Evolutionary conservation across 495 filamentous ascomycete species (phyloP), one percentile per base, ranked within the genome.

Genomic region (Neurospora sp.): DNA sequence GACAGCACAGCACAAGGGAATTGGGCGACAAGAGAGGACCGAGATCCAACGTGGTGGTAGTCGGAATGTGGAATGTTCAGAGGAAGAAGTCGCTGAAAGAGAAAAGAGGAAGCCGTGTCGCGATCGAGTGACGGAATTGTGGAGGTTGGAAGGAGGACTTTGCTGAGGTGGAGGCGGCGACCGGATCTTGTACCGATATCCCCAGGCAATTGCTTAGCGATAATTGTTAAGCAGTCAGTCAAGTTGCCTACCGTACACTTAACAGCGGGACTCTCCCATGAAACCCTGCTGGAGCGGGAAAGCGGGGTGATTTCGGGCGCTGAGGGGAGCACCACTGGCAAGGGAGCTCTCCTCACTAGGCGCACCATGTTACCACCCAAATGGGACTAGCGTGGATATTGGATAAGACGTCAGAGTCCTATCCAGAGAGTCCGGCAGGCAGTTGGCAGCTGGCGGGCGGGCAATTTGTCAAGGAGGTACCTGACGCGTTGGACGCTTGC

Each of bases 401-500:
- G 22, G 53, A 65, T 18, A 65, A 65, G 27, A 65, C 53, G 53
- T 65, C 53, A 65, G 27, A 65, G 6, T 65, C 22, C 53, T 61
- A 65, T 65, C 53, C 47, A 27, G 47, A 27, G 10, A 27, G 1
- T 27, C 47, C 53, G 53, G 53, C 53, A 65, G 53, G 53, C 53
- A 65, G 53, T 18, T 61, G 53, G 53, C 53, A 65, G 53, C 53
- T 65, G 53, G 53, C 53, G 53, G 27, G 53, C 53, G 53, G 53
- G 27, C 53, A 61, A 61, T 18, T 3, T 8, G 10, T 59, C 69
- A 80, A 75, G 77, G 77, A 79, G 22, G 71, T 39, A 41, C 73
- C 76, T 78, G 75, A 80, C 81, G 79, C 79, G 79, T 79, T 80
- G 79, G 70, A 68, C 78, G 77, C 73, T 71, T 77, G 79, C 77